Conservation (phyloP, 73 alveolate genomes). For the Paramecium pentaurelia region DNA sequence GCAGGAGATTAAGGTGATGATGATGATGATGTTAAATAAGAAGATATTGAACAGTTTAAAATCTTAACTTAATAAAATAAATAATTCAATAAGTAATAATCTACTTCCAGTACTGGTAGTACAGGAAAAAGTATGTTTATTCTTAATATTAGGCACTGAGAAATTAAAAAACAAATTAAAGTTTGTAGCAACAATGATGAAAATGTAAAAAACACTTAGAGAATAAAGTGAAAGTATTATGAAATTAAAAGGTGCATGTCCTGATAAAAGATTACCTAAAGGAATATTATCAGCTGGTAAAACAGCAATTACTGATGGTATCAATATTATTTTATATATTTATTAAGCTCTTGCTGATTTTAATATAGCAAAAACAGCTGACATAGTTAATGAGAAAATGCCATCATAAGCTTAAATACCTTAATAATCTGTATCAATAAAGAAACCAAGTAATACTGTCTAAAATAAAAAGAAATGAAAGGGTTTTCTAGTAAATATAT, state of each 20-base stretch:
- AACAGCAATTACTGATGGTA: conserved; percentile 60
- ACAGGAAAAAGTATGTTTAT: conserved; percentile 69
- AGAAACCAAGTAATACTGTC: background rate
- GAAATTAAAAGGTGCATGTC: conserved; percentile 91
- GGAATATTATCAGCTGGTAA: conserved; percentile 84
- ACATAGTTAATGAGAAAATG: conserved; percentile 41
- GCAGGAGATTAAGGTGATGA: conserved; percentile 57
- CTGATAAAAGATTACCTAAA: conserved; percentile 89
- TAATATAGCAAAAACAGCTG: background rate
- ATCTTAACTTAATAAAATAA: background rate
- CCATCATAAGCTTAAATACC: conserved; percentile 16
- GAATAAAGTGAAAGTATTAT: conserved; percentile 88
- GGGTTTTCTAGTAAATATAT: background rate
- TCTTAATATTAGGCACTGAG: background rate
- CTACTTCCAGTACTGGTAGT: conserved; percentile 40
- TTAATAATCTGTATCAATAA: background rate
- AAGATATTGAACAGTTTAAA: conserved; percentile 59
- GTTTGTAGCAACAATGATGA: conserved; percentile 59
- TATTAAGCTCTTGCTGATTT: conserved; percentile 13
- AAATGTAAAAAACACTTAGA: conserved; percentile 52
- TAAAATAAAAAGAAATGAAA: background rate
- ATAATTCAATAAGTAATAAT: background rate
- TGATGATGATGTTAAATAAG: conserved; percentile 50
- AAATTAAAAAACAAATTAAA: conserved; percentile 40
- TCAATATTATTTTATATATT: background rate